Evolutionary conservation across 2,329 filamentous ascomycete genomes (phyloP), one percentile per base, ranked within the genome.

Genomic region (Botrytis fragariae): DNA sequence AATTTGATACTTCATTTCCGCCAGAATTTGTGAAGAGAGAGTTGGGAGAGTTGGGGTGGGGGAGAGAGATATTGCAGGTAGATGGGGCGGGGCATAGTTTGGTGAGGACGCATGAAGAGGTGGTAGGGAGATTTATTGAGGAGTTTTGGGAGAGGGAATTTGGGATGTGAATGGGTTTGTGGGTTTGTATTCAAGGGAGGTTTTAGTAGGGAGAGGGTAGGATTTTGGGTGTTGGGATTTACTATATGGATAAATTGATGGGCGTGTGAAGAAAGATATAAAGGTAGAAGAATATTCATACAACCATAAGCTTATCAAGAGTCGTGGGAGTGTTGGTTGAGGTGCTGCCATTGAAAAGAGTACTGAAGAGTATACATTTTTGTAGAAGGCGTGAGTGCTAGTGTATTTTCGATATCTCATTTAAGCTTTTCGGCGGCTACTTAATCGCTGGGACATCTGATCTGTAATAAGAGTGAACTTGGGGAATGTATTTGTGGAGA

Each of bases 401-500:
- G 10, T n/a, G 4, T 51, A 51, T 51, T 3, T 51, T 22, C 4
- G 0, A n/a, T 25, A 6, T n/a, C 25, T n/a, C 48, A 51, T 51
- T 10, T 14, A 1, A 51, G 22, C 4, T 51, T 51, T n/a, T 51
- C 10, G 3, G 25, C 14, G 10, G 48, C 25, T 51, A 4, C 5
- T 51, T 6, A n/a, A 51, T n/a, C 48, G 48, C 22, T 25, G 25
- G 4, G 25, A 51, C 10, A 51, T 51, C 48, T 51, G 10, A 51
- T 25, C 10, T n/a, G 4, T 51, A 25, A 3, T 22, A n/a, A 14
- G 10, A 51, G 25, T 51, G 12, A 51, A 6, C 12, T n/a, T 10
- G 25, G 10, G 10, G n/a, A 25, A 6, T n/a, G 0, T n/a, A 14
- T 14, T n/a, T 0, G n/a, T n/a, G 0, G 10, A n/a, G 48, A n/a